phyloP scores from a whole-genome alignment of 2,329 filamentous ascomycete species.

The Botryosphaeria dothidea region DNA sequence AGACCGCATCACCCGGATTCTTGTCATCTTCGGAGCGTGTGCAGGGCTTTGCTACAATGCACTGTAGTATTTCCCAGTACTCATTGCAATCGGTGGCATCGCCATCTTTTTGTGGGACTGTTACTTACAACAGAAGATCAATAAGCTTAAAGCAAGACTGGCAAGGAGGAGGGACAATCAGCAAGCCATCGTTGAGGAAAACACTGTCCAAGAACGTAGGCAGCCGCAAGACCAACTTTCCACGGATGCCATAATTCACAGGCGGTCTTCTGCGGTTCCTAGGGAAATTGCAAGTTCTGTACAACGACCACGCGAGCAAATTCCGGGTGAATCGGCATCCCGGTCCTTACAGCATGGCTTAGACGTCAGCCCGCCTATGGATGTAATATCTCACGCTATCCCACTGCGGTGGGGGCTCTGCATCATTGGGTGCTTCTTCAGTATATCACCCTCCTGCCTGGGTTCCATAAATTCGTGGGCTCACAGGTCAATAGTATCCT shows the following conservation, averaged over 20 bases:
- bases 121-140: slow-evolving; percentile 48
- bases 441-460: background rate
- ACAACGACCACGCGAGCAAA: too few relatives aligned
- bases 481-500: background rate
- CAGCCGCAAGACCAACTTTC: background rate
- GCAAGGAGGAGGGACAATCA: slow-evolving; percentile 21
- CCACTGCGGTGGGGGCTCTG: background rate
- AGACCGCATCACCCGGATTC: background rate
- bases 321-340: too few relatives aligned
- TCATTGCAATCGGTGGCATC: slow-evolving; percentile 47
- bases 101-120: slow-evolving; percentile 58
- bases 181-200: background rate
- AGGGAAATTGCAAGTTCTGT: too few relatives aligned
- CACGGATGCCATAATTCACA: background rate
- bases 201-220: background rate
- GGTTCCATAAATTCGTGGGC: background rate
- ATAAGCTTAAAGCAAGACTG: slow-evolving; percentile 29
- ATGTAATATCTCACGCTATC: background rate
- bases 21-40: background rate
- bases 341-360: background rate
- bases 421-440: background rate
- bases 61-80: background rate
- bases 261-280: background rate
- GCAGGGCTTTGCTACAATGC: background rate
- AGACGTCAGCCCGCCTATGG: background rate